phyloP scores from a whole-genome alignment of 73 alveolate species.

The Paramecium bursaria region DNA sequence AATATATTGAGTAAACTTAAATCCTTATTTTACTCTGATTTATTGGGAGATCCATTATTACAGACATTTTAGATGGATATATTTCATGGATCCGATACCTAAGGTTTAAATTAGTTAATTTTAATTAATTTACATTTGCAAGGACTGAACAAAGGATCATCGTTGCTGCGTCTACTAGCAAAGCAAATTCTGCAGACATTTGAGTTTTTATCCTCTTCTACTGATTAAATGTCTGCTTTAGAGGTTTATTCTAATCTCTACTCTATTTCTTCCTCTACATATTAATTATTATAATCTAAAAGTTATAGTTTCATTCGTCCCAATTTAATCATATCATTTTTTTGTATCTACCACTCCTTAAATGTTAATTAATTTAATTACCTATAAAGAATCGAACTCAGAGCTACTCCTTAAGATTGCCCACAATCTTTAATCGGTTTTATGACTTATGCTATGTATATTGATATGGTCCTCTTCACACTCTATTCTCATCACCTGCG shows the following conservation, averaged over 20 bases:
- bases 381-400: conserved; percentile 47
- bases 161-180: not conserved
- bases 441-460: conserved; percentile 17
- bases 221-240: conserved; percentile 18
- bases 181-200: conserved; percentile 46
- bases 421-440: conserved; percentile 54
- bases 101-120: not conserved
- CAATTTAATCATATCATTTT: conserved; percentile 19
- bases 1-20: conserved; percentile 57
- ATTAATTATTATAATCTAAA: conserved; percentile 8
- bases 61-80: conserved; percentile 74
- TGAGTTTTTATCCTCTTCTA: not conserved
- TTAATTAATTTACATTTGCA: conserved; percentile 38
- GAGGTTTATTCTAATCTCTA: not conserved
- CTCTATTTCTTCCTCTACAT: not conserved
- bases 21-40: conserved; percentile 67
- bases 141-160: conserved; percentile 47
- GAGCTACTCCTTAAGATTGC: conserved; percentile 22
- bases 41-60: conserved; percentile 75
- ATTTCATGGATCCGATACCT: conserved; percentile 80
- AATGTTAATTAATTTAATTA: not conserved
- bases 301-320: conserved; percentile 52
- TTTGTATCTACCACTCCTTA: conserved; percentile 44
- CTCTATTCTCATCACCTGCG: conserved; percentile 5
- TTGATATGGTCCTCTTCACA: conserved; percentile 22